Evolutionary conservation across 768 basidiomycete genomes (phyloP), one percentile per base, ranked within the genome.

Genomic region (Postia placenta): DNA sequence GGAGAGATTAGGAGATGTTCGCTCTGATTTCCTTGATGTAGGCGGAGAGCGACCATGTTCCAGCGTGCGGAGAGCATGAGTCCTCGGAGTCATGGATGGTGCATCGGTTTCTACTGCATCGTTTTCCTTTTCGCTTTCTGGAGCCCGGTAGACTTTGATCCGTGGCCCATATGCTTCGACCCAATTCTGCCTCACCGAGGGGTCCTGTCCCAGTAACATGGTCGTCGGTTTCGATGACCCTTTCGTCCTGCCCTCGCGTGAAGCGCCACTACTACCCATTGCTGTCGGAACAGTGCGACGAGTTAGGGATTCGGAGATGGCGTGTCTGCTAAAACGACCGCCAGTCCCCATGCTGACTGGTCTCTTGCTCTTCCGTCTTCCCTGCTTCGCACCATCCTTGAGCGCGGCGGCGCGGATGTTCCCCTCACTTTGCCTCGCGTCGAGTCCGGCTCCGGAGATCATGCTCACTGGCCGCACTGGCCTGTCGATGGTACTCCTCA

Each of bases 361-460:
- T 19, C 42, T 19, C 42, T 43, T 5, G 42, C 42, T 19, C 45
- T 11, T 27, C 23, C 22, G 27, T 17, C 42, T 22, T 6, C 30
- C 24, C 11, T 30, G 26, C 39, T 42, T 40, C 23, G 24, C 4
- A 19, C 25, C 38, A 24, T n/a, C 24, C n/a, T n/a, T 27, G 14
- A 3, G 25, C 24, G 12, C 33, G 11, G 7, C 20, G 25, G 15
- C n/a, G 30, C 28, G 30, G 4, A 20, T 12, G 19, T 30, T 33
- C 19, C 23, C 9, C 35, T 50, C n/a, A 50, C 54, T 6, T 48
- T 47, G 36, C 49, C 51, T 17, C 44, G 51, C 2, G 46, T 50
- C 56, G 44, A 53, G 42, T 40, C 49, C 25, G 11, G 25, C n/a
- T 22, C 43, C n/a, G 12, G 42, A 14, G 27, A 39, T 23, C 4